phyloP scores from a whole-genome alignment of 257 asterid genomes.

The Nicotiana attenuata region DNA sequence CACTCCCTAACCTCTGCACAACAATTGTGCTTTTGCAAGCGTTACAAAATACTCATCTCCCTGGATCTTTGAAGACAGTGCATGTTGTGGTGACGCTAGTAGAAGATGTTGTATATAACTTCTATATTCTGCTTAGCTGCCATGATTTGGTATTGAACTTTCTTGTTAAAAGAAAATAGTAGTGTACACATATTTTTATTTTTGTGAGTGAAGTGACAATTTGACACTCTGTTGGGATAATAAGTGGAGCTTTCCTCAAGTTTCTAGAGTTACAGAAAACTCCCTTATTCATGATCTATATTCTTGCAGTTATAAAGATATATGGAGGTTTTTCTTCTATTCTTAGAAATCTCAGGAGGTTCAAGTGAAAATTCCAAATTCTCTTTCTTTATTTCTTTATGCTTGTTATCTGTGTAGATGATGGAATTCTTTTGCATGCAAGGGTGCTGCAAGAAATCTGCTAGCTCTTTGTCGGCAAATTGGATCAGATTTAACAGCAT shows the following conservation, averaged over 20 bases:
- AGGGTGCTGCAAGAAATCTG: conserved; percentile 78
- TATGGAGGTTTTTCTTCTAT: neutral
- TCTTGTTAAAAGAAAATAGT: neutral
- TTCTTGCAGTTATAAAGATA: neutral
- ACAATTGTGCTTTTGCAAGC: neutral
- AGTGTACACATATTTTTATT: neutral
- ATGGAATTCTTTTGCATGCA: conserved; percentile 27
- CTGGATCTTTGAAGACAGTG: neutral
- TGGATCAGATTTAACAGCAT: conserved; percentile 77
- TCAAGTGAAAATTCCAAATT: neutral
- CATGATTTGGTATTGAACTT: neutral
- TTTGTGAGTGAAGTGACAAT: neutral
- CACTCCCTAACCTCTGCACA: neutral
- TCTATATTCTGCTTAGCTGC: neutral
- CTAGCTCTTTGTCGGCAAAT: conserved; percentile 76
- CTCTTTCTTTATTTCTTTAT: conserved; percentile 6
- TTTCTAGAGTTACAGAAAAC: neutral
- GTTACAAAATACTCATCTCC: neutral
- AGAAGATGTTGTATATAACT: neutral
- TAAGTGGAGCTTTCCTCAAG: neutral
- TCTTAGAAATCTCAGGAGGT: conserved; percentile 1
- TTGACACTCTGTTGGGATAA: neutral
- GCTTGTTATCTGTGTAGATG: conserved; percentile 16
- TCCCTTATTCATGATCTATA: neutral
- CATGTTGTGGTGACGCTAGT: neutral